Conservation (phyloP, 2,329 filamentous ascomycete species). For the Colletotrichum sp. region DNA sequence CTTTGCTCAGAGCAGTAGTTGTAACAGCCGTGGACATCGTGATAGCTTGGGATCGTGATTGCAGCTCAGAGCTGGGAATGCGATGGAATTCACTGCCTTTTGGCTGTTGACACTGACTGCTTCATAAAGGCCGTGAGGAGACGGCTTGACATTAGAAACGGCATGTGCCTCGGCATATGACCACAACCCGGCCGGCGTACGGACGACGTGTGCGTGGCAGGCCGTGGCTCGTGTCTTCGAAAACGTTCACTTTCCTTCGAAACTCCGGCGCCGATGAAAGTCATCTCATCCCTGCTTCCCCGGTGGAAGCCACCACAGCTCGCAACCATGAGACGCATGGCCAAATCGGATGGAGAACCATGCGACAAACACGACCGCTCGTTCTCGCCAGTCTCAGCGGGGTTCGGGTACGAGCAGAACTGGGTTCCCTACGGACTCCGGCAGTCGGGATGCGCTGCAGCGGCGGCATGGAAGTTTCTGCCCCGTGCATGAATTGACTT, state of each 20-base stretch:
- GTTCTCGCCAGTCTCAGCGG: not conserved
- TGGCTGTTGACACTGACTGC: not conserved
- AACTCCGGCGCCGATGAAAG: not conserved
- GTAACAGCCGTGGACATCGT: not conserved
- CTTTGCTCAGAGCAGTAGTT: not conserved
- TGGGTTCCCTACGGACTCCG: not conserved
- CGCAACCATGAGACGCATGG: not conserved
- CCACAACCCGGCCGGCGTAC: not conserved
- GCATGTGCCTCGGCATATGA: not conserved
- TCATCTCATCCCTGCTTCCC: not conserved
- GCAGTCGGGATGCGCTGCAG: not conserved
- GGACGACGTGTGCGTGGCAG: not conserved
- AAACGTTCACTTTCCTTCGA: not conserved
- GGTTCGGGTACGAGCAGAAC: not conserved
- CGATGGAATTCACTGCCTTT: not conserved
- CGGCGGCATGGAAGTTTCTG: not conserved
- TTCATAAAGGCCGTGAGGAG: not conserved
- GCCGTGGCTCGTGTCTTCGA: not conserved
- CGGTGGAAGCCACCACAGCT: not conserved
- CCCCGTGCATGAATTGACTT: not conserved
- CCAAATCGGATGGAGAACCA: not conserved
- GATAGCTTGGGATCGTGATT: not conserved
- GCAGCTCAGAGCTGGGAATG: accelerated
- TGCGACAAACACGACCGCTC: not conserved
- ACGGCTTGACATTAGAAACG: not conserved